Conservation (phyloP, 352 stramenopile species). For the Globisporangium okanoganense region DNA sequence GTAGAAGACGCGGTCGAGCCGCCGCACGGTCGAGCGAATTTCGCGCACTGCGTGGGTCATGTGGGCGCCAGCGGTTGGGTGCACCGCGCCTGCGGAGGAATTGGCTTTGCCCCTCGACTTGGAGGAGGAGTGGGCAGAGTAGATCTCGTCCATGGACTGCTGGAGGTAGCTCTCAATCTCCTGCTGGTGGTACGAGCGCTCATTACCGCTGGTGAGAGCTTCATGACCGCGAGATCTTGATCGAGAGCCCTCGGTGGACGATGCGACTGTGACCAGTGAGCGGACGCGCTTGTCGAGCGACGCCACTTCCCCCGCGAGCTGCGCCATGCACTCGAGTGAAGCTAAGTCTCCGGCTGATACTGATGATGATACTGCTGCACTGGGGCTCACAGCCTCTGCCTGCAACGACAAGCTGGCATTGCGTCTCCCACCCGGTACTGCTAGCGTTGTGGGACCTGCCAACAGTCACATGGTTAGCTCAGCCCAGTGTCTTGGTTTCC, state of each 20-base stretch:
- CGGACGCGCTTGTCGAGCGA: constrained; percentile 22
- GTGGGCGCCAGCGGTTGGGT: constrained; percentile 39
- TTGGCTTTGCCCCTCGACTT: neutral
- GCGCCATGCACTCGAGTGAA: constrained; percentile 16
- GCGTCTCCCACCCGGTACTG: neutral
- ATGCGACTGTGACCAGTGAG: constrained; percentile 5
- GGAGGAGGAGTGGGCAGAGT: constrained; percentile 14
- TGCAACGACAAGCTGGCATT: neutral
- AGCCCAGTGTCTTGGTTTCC: neutral
- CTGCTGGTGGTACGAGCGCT: constrained; percentile 25
- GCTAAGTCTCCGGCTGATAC: neutral
- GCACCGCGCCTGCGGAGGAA: constrained; percentile 2
- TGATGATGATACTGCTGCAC: neutral
- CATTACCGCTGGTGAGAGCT: neutral
- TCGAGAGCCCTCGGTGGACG: neutral
- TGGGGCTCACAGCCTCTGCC: neutral
- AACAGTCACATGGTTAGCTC: neutral
- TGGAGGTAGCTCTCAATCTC: constrained; percentile 52
- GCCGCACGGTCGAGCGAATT: constrained; percentile 54
- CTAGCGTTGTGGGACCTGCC: neutral
- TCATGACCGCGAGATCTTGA: neutral
- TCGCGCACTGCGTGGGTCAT: constrained; percentile 57
- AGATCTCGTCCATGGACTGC: constrained; percentile 43
- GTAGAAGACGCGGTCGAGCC: constrained; percentile 74
- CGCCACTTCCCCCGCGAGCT: constrained; percentile 23